phyloP scores from a whole-genome alignment of 1,139 yeast species.

The Yamadazyma spencermartinsiae region DNA sequence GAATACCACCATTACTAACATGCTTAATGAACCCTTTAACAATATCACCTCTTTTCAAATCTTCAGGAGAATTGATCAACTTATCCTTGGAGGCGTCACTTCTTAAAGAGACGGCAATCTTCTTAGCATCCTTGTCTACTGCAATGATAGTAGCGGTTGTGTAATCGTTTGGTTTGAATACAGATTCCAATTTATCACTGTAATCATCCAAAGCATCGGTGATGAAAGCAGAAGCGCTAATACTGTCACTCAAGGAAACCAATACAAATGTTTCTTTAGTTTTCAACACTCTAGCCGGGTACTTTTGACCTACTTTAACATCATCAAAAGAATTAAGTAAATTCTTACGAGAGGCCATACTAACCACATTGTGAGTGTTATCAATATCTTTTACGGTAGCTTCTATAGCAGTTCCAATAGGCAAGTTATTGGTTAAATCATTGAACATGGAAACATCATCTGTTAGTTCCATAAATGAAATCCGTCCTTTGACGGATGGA shows the following conservation, averaged over 20 bases:
- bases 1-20: slow-evolving; percentile 75
- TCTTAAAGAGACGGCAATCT: slow-evolving; percentile 67
- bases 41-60: slow-evolving; percentile 66
- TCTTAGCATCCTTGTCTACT: slow-evolving; percentile 56
- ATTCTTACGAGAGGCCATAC: slow-evolving; percentile 51
- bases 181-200: slow-evolving; percentile 51
- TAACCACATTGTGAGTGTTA: slow-evolving; percentile 49
- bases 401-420: slow-evolving; percentile 69
- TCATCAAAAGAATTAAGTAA: slow-evolving; percentile 47
- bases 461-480: slow-evolving; percentile 66
- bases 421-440: slow-evolving; percentile 55
- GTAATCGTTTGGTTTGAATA: slow-evolving; percentile 55
- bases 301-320: slow-evolving; percentile 54
- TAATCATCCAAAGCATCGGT: slow-evolving; percentile 82
- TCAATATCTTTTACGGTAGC: slow-evolving; percentile 60
- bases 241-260: slow-evolving; percentile 63
- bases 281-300: slow-evolving; percentile 69
- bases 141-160: slow-evolving; percentile 62
- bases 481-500: slow-evolving; percentile 66
- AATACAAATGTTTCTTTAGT: slow-evolving; percentile 63
- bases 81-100: slow-evolving; percentile 53
- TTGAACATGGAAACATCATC: slow-evolving; percentile 53
- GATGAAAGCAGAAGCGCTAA: slow-evolving; percentile 66
- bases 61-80: slow-evolving; percentile 49
- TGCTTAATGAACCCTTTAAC: slow-evolving; percentile 79